A percentile compares a stretch with the other conserved stretches of the same genome.
Evolutionary conservation across 495 filamentous ascomycete genomes (phyloP).

Genomic region (Peziza echinospora): DNA sequence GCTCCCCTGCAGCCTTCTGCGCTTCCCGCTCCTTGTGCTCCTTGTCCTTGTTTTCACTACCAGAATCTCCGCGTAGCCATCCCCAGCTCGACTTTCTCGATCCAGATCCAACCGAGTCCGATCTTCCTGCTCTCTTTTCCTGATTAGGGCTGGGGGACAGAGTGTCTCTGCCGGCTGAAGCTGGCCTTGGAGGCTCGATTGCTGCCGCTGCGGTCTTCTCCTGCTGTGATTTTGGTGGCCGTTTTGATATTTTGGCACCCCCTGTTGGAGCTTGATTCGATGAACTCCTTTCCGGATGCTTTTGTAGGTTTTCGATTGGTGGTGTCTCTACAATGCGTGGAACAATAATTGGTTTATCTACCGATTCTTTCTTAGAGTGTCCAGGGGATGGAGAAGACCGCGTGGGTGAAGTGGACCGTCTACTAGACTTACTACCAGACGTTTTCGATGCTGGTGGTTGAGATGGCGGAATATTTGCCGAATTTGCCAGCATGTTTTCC

Average conservation of each 20-base stretch:
- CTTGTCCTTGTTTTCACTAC: conserved; percentile 29
- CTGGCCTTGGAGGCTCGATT: neutral
- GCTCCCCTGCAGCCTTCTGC: conserved; percentile 30
- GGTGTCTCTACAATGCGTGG: conserved; percentile 54
- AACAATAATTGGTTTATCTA: conserved; percentile 22
- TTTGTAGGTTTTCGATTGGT: conserved; percentile 25
- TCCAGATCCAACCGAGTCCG: conserved; percentile 23
- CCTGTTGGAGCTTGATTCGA: conserved; percentile 18
- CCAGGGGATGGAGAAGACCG: conserved; percentile 5
- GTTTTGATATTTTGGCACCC: conserved; percentile 8
- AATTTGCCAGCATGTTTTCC: conserved; percentile 3
- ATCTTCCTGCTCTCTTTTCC: conserved; percentile 26
- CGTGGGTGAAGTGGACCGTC: neutral
- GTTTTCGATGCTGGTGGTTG: neutral
- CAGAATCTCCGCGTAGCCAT: conserved; percentile 39
- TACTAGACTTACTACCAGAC: neutral
- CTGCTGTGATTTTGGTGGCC: conserved; percentile 3
- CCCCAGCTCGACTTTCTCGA: conserved; percentile 66
- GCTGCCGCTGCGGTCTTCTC: conserved; percentile 2
- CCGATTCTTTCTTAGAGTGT: conserved; percentile 8
- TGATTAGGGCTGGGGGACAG: conserved; percentile 8
- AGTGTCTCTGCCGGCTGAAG: neutral
- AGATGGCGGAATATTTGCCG: neutral
- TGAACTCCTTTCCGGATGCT: conserved; percentile 18
- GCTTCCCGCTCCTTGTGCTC: conserved; percentile 38